Base-by-base conservation (phyloP, 495 filamentous ascomycete species). In the Trichoderma virens region DNA sequence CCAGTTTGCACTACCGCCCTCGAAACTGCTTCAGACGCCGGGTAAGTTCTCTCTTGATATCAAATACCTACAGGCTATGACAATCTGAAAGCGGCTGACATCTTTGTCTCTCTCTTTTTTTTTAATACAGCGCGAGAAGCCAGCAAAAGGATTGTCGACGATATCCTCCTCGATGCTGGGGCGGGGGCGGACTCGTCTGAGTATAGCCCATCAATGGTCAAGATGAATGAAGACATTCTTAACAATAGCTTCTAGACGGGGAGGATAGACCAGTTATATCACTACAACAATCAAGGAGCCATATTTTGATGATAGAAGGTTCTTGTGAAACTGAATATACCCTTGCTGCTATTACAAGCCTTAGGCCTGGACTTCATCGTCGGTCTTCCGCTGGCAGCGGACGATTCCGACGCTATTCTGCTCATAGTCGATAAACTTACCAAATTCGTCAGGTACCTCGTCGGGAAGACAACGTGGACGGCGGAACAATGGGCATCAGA, bases 1-100 rank as follows among this genome's bases (percentile, higher is more conserved):
- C 73, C 92, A 97, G 71, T 99, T 99, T 71, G 89, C 91, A 69
- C 80, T 99, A 64, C 93, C 93, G 64, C 89, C 91, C 70, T 89
- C 87, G 60, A 86, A 90, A 66, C 74, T 99, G 35, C 75, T 99
- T 77, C 92, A 94, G 69, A 99, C 94, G 28, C 94, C 94, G 64
- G 92, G 92, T 91, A 80, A 70, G 84, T 79, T 32, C 3, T 23
- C 18, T 35, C 34, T 35, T 23, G 3, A 32, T 34, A 27, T 7
- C 5, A 13, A 7, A 13, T 5, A 14, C 16, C 27, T 0, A 14
- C 6, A 23, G 1, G 3, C 11, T n/a, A 18, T 45, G 27, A 59
- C 30, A 59, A 14, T 25, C 11, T 34, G 14, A 18, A 2, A 59
- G 5, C 68, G 43, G 47, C 34, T 35, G 34, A 35, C 39, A 13